These are phyloP conservation scores for Gossypium mustelinum DNA, from an alignment of 345 rosid species.

Conservation along the genomic window DNA sequence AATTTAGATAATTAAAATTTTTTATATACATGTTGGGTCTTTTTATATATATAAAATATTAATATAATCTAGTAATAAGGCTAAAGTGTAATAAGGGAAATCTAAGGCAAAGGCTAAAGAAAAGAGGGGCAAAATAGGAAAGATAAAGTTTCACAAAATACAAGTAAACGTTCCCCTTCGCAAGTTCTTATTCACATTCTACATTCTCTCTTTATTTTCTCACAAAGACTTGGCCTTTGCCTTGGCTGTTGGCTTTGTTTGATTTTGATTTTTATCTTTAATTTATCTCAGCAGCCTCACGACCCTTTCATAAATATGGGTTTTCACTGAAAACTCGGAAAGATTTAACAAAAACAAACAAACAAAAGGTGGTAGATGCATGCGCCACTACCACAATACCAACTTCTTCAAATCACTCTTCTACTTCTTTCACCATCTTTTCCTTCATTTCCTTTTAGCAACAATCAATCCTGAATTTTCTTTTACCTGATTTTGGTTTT, in stretches of 20 bases:
- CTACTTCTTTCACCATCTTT: constrained; percentile 30
- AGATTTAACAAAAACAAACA: constrained; percentile 4
- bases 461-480: constrained; percentile 18
- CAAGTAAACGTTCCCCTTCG: constrained; percentile 20
- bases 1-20: too few relatives aligned
- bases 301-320: constrained; percentile 17
- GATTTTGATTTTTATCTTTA: not conserved
- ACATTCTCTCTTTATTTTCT: not conserved
- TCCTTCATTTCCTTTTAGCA: not conserved
- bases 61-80: not conserved
- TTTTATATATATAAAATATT: too few relatives aligned
- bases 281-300: constrained; percentile 15
- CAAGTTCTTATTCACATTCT: not conserved
- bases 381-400: constrained; percentile 41
- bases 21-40: too few relatives aligned
- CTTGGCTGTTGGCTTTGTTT: not conserved
- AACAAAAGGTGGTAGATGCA: constrained; percentile 83
- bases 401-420: not conserved
- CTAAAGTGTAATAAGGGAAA: constrained; percentile 27
- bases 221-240: constrained; percentile 13
- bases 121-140: constrained; percentile 36
- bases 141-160: constrained; percentile 14
- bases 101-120: not conserved
- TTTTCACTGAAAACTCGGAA: not conserved
- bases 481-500: constrained; percentile 19